Percentiles rank a stretch among this genome's conserved stretches.
Evolutionary conservation across 1,284 basidiomycete genomes (phyloP).

Genomic region (Vanrija sp.): DNA sequence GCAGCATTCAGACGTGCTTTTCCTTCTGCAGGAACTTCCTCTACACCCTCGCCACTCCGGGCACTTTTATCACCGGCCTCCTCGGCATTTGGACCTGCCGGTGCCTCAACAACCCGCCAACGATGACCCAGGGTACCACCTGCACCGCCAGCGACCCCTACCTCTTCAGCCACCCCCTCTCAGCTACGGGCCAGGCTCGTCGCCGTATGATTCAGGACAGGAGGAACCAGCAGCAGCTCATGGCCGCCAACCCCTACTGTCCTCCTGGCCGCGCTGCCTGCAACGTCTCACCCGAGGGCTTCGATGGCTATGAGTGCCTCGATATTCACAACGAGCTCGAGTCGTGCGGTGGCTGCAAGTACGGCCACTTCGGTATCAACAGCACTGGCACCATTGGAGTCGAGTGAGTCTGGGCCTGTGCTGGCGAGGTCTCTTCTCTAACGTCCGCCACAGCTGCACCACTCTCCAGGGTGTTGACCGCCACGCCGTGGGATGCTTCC

Average conservation of each 20-base stretch:
- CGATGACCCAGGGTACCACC: too few species aligned
- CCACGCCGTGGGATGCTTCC: not conserved
- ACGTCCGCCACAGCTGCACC: not conserved
- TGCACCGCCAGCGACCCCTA: too few species aligned
- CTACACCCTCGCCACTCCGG: too few species aligned
- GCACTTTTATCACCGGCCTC: too few species aligned
- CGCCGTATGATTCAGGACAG: not conserved
- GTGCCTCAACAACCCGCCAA: too few species aligned
- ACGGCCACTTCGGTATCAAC: not conserved
- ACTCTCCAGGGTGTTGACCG: not conserved
- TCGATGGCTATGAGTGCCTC: constrained; percentile 1
- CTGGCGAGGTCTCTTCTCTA: not conserved
- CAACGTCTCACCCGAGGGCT: not conserved
- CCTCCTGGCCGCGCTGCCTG: not conserved
- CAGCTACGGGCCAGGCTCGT: not conserved
- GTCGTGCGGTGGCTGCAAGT: constrained; percentile 3
- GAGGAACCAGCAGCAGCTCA: not conserved
- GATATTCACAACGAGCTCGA: not conserved
- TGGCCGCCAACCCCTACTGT: not conserved
- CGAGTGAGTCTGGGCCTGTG: not conserved
- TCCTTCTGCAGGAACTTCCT: too few species aligned
- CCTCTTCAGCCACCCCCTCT: too few species aligned
- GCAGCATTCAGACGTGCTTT: too few species aligned
- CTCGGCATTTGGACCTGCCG: too few species aligned
- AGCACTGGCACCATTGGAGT: not conserved